A percentile compares a stretch with the other conserved stretches of the same genome.
These are phyloP conservation scores for Moelleriella libera DNA, from an alignment of 2,329 filamentous ascomycete species.

Conservation along the genomic window DNA sequence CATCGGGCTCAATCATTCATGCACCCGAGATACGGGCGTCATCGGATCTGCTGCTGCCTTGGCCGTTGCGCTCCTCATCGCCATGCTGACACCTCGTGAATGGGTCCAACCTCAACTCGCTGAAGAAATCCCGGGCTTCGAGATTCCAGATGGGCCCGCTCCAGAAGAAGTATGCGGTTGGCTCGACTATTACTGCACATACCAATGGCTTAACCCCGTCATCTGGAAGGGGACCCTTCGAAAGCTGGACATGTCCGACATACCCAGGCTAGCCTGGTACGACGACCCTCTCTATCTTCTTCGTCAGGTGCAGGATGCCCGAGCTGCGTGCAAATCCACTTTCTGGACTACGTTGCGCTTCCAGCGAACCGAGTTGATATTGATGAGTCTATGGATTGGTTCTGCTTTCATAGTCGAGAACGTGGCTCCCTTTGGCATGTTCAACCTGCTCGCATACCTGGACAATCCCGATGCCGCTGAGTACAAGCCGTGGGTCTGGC, in stretches of 20 bases:
- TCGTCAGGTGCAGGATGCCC: constrained; percentile 25
- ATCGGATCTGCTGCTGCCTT: constrained; percentile 22
- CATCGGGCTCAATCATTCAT: constrained; percentile 20
- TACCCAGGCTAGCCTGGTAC: constrained; percentile 38
- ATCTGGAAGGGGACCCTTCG: constrained; percentile 31
- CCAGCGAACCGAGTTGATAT: constrained; percentile 23
- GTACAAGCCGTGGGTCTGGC: constrained; percentile 37
- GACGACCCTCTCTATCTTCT: constrained; percentile 37
- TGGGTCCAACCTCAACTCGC: constrained; percentile 31
- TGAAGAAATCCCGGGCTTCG: constrained; percentile 21
- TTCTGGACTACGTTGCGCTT: constrained; percentile 29
- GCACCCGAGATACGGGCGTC: constrained; percentile 14
- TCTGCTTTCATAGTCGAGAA: constrained; percentile 29
- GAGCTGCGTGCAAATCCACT: constrained; percentile 27
- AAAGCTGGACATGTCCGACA: constrained; percentile 29
- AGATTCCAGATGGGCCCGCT: constrained; percentile 24
- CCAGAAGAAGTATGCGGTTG: constrained; percentile 40
- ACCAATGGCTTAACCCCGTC: constrained; percentile 33
- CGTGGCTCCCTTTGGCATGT: constrained; percentile 37
- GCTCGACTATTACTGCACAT: constrained; percentile 36
- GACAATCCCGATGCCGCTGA: constrained; percentile 27
- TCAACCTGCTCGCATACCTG: constrained; percentile 36
- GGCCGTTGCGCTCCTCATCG: constrained; percentile 21
- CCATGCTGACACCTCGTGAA: constrained; percentile 31
- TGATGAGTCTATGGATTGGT: constrained; percentile 29